Conservation (phyloP, 495 filamentous ascomycete genomes). For the Chlorociboria aeruginascens region DNA sequence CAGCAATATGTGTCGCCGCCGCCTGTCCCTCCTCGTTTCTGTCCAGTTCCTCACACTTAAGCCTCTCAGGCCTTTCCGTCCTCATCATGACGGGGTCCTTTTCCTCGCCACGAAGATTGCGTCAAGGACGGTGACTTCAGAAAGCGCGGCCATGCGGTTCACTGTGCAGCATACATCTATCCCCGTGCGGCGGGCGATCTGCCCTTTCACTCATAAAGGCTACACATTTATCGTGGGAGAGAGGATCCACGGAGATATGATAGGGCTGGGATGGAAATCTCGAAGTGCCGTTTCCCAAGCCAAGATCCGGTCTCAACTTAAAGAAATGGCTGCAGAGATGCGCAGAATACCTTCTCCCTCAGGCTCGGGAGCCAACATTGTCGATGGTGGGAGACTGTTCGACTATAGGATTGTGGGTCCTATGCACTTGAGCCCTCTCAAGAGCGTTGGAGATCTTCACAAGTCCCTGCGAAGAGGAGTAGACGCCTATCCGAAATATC, state of each 20-base stretch:
- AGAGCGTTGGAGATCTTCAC: slow-evolving; percentile 30
- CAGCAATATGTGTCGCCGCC: too few relatives aligned
- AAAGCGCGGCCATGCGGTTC: slow-evolving; percentile 37
- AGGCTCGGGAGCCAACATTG: slow-evolving; percentile 25
- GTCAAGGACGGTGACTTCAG: slow-evolving; percentile 33
- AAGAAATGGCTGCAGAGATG: slow-evolving; percentile 28
- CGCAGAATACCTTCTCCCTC: slow-evolving; percentile 27
- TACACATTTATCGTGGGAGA: slow-evolving; percentile 40
- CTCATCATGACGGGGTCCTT: too few relatives aligned
- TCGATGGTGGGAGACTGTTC: slow-evolving; percentile 29
- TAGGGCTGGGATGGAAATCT: too few relatives aligned
- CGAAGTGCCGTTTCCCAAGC: too few relatives aligned
- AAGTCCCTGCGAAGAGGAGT: slow-evolving; percentile 27
- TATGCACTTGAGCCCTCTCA: slow-evolving; percentile 29
- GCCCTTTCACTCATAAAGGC: slow-evolving; percentile 31
- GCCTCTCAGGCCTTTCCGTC: too few relatives aligned
- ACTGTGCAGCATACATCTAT: slow-evolving; percentile 34
- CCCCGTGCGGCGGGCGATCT: slow-evolving; percentile 38
- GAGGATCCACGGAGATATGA: slow-evolving; percentile 34
- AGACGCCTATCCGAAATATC: slow-evolving; percentile 24
- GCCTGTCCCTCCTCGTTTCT: too few relatives aligned
- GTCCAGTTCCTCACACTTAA: too few relatives aligned
- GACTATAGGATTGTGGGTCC: slow-evolving; percentile 27
- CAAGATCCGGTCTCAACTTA: slow-evolving; percentile 36
- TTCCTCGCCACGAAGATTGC: slow-evolving; percentile 7